These are phyloP conservation scores for Sanguinoderma infundibulare DNA, from an alignment of 1,284 basidiomycete genomes.

Conservation along the genomic window DNA sequence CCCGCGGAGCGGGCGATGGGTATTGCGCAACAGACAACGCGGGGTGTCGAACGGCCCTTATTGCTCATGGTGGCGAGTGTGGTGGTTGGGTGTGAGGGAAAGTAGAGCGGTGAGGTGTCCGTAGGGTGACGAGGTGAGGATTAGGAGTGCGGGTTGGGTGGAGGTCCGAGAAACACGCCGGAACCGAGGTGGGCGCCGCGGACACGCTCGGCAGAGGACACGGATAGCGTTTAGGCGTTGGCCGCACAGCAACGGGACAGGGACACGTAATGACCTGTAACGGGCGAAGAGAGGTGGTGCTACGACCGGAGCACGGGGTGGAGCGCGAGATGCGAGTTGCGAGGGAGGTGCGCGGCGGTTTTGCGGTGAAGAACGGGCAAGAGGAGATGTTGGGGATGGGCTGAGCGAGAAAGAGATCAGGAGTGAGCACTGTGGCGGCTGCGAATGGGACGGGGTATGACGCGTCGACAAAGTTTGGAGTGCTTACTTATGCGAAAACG, in stretches of 20 bases:
- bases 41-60: constrained; percentile 76
- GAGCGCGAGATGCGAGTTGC: background rate
- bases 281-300: constrained; percentile 9
- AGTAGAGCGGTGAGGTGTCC: constrained; percentile 19
- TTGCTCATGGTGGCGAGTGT: constrained; percentile 58
- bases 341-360: background rate
- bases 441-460: background rate
- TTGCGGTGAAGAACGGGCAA: background rate
- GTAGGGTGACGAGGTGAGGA: constrained; percentile 21
- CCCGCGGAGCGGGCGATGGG: constrained; percentile 72
- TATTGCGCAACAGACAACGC: constrained; percentile 86
- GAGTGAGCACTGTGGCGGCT: no score
- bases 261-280: constrained; percentile 33
- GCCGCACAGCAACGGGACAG: constrained; percentile 1
- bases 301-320: background rate
- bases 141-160: constrained; percentile 13
- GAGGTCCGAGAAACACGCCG: background rate
- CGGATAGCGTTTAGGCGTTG: constrained; percentile 12
- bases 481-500: constrained; percentile 13
- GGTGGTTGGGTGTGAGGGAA: constrained; percentile 22
- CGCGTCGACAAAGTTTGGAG: constrained; percentile 21
- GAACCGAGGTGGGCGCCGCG: constrained; percentile 3
- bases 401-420: background rate
- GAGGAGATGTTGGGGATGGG: constrained; percentile 1
- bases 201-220: constrained; percentile 6